Evolutionary conservation across 176 grass and related monocot genomes (phyloP).

Genomic region (Thinopyrum elongatum): DNA sequence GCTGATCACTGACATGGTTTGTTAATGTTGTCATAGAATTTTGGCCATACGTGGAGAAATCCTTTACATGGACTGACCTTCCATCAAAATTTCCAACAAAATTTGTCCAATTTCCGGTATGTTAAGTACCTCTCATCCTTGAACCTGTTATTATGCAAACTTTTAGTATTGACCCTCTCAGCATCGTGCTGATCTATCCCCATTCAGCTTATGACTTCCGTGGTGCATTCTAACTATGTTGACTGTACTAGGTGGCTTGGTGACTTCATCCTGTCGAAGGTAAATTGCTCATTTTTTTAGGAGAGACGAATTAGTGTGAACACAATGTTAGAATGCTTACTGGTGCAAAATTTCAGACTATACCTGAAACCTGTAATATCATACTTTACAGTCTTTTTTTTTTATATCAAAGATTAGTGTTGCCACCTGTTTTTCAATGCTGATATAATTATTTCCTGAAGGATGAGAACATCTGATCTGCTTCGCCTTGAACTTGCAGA

Average conservation of each 20-base stretch:
- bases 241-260: slow-evolving; percentile 98
- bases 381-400: neutral
- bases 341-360: neutral
- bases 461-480: slow-evolving; percentile 25
- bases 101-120: slow-evolving; percentile 95
- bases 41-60: slow-evolving; percentile 96
- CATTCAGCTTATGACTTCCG: slow-evolving; percentile 69
- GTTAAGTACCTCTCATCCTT: slow-evolving; percentile 14
- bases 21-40: slow-evolving; percentile 53
- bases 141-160: slow-evolving; percentile 5
- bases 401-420: neutral
- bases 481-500: slow-evolving; percentile 51
- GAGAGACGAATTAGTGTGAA: slow-evolving; percentile 1
- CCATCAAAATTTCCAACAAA: slow-evolving; percentile 98
- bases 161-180: neutral
- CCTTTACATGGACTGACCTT: slow-evolving; percentile 93
- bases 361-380: neutral
- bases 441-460: neutral
- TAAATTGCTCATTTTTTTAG: slow-evolving; percentile 26
- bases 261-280: slow-evolving; percentile 95
- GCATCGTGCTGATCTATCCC: slow-evolving; percentile 8
- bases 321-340: slow-evolving; percentile 1
- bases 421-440: neutral
- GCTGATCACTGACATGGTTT: slow-evolving; percentile 17
- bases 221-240: slow-evolving; percentile 87